These are phyloP conservation scores for Staphylotrichum tortipilum DNA, from an alignment of 495 filamentous ascomycete genomes.

Conservation along the genomic window DNA sequence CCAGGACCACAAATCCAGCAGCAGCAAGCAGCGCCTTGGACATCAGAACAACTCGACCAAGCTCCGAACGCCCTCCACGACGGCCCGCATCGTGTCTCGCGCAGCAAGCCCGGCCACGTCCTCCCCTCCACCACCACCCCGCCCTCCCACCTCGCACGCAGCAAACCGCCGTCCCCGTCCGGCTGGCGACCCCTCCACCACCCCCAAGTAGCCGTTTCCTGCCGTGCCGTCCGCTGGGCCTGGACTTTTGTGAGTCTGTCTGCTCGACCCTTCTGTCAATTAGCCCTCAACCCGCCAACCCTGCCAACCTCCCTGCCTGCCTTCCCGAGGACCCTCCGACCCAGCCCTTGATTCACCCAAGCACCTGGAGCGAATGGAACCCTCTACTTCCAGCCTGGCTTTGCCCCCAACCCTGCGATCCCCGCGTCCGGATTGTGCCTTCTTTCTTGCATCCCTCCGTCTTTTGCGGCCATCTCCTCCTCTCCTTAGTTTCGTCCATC, in stretches of 20 bases:
- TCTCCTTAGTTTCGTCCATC: not conserved
- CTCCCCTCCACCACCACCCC: no score
- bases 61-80: slow-evolving; percentile 6
- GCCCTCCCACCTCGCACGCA: no score
- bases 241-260: slow-evolving; percentile 8
- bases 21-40: slow-evolving; percentile 5
- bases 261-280: slow-evolving; percentile 9
- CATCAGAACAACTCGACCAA: slow-evolving; percentile 13
- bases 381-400: not conserved
- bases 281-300: slow-evolving; percentile 9
- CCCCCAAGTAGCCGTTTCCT: not conserved
- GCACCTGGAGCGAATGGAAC: not conserved
- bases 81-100: slow-evolving; percentile 9
- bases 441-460: not conserved
- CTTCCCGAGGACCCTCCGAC: not conserved
- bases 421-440: not conserved
- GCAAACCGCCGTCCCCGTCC: not conserved
- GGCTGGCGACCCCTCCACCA: not conserved
- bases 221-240: not conserved
- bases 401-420: not conserved
- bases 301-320: slow-evolving; percentile 1
- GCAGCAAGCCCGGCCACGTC: not conserved
- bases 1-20: slow-evolving; percentile 14
- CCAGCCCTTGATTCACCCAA: slow-evolving; percentile 4
- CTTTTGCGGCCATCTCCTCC: not conserved